Evolutionary conservation across 495 filamentous ascomycete genomes (phyloP).

Genomic region (Penicillium pulvis): DNA sequence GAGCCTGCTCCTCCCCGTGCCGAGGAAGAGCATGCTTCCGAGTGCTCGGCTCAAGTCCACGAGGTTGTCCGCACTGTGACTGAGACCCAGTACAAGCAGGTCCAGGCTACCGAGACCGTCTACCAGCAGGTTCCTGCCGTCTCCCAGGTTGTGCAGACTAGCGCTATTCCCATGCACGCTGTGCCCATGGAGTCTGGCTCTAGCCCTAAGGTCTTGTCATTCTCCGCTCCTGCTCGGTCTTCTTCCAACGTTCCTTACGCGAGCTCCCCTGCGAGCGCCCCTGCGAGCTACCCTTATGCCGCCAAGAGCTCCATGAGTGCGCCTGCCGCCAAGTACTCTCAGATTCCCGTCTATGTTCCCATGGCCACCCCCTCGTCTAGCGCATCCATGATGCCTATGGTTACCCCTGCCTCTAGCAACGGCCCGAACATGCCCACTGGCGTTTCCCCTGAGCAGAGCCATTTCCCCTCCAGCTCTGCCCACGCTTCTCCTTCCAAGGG

Average conservation of each 20-base stretch:
- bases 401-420: slow-evolving; percentile 13
- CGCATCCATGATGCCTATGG: slow-evolving; percentile 10
- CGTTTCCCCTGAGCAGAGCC: slow-evolving; percentile 18
- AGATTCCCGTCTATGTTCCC: slow-evolving; percentile 41
- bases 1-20: slow-evolving; percentile 9
- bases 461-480: slow-evolving; percentile 11
- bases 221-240: slow-evolving; percentile 4
- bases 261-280: slow-evolving; percentile 7
- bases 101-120: slow-evolving; percentile 16
- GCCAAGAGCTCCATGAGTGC: slow-evolving; percentile 17
- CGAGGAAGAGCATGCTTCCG: neutral
- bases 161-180: slow-evolving; percentile 5
- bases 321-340: slow-evolving; percentile 18
- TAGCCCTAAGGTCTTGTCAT: slow-evolving; percentile 13
- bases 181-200: neutral
- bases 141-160: slow-evolving; percentile 12
- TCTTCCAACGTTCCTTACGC: slow-evolving; percentile 8
- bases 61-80: slow-evolving; percentile 36
- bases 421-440: slow-evolving; percentile 14
- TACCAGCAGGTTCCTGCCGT: slow-evolving; percentile 7
- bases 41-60: slow-evolving; percentile 14
- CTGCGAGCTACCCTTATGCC: slow-evolving; percentile 13
- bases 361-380: slow-evolving; percentile 18
- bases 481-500: slow-evolving; percentile 13
- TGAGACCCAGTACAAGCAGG: slow-evolving; percentile 30